Evolutionary conservation across 2,329 filamentous ascomycete species (phyloP).

Genomic region (Fusarium keratoplasticum): DNA sequence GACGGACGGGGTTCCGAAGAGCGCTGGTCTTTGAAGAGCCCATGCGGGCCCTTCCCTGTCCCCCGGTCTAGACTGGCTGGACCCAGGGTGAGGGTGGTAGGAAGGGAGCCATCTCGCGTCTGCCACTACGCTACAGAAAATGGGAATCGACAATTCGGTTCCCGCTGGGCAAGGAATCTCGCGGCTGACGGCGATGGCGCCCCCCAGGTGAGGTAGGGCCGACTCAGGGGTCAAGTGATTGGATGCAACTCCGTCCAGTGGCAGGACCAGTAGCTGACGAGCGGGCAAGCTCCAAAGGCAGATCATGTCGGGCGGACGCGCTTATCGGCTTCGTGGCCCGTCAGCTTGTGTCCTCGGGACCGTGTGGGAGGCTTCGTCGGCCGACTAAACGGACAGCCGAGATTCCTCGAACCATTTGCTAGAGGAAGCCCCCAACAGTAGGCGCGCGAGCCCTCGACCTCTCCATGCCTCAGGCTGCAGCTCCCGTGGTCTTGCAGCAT

Average conservation of each 20-base stretch:
- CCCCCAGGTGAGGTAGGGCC: not conserved
- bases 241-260: not conserved
- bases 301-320: conserved; percentile 1
- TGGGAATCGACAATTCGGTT: conserved; percentile 30
- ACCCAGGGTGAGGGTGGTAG: no score
- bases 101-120: not conserved
- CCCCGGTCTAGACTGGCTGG: conserved; percentile 12
- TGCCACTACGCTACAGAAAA: not conserved
- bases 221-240: not conserved
- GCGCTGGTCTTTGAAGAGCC: not conserved
- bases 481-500: not conserved
- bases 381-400: conserved; percentile 20
- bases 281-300: not conserved
- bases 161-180: not conserved
- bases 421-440: conserved; percentile 1
- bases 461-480: not conserved
- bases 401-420: conserved; percentile 1
- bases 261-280: not conserved
- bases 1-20: conserved; percentile 37
- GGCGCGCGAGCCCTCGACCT: not conserved
- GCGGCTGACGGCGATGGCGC: not conserved
- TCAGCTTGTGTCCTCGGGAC: not conserved
- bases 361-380: not conserved
- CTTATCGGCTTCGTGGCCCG: conserved; percentile 31
- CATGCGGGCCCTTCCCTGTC: not conserved